A percentile compares a stretch with the other conserved stretches of the same genome.
Evolutionary conservation across 768 basidiomycete species (phyloP).

Genomic region (Cantharellus cinnabarinus): DNA sequence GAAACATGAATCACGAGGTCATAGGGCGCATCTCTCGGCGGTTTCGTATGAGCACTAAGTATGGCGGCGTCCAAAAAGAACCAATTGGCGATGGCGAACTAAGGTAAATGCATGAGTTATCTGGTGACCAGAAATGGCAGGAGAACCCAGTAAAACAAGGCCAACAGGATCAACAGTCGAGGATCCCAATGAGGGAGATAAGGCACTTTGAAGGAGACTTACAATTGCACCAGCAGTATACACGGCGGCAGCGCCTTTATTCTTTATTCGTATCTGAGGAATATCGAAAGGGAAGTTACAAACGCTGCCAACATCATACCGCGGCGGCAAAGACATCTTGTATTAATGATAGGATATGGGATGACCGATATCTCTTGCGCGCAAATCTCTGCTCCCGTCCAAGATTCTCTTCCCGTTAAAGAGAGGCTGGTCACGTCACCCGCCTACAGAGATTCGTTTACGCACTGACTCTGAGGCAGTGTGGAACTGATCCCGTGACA

Average conservation of each 20-base stretch:
- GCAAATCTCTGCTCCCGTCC: too few relatives aligned
- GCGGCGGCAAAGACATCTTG: background rate
- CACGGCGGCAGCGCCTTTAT: background rate
- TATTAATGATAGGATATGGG: too few relatives aligned
- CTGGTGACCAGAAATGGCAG: background rate
- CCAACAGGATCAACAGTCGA: background rate
- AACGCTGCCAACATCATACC: background rate
- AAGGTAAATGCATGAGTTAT: background rate
- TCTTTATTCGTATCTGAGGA: background rate
- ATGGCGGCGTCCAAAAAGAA: conserved; percentile 85
- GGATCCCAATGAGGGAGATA: background rate
- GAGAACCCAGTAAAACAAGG: background rate
- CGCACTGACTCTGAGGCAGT: too few relatives aligned
- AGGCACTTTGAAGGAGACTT: background rate
- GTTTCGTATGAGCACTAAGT: conserved; percentile 65
- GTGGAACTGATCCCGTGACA: too few relatives aligned
- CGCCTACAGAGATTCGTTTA: too few relatives aligned
- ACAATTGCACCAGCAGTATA: background rate
- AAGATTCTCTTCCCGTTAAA: too few relatives aligned
- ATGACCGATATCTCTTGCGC: too few relatives aligned
- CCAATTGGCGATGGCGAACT: conserved; percentile 95
- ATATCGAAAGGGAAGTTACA: background rate
- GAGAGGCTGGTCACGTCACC: too few relatives aligned
- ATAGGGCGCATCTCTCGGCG: conserved; percentile 51
- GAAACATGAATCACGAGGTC: conserved; percentile 57